Evolutionary conservation across 352 stramenopile genomes (phyloP).

Genomic region (Globisporangium nodosum): DNA sequence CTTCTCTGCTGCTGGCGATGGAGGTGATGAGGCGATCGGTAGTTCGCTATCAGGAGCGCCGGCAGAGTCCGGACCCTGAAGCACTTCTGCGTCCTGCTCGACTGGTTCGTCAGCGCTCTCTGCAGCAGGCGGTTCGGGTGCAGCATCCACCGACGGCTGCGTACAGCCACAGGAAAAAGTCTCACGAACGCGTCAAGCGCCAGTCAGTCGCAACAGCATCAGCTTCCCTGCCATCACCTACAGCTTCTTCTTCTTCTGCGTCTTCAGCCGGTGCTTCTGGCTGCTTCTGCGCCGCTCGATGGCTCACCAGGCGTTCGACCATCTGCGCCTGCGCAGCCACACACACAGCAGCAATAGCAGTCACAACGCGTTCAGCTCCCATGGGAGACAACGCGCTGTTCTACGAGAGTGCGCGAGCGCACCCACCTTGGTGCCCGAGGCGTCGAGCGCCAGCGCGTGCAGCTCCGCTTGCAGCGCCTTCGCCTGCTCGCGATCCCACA

Average conservation of each 20-base stretch:
- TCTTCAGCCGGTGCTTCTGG: neutral
- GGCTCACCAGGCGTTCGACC: neutral
- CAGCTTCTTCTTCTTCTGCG: no score
- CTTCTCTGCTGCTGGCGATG: neutral
- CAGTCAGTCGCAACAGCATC: no score
- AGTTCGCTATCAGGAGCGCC: neutral
- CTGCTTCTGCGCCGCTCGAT: neutral
- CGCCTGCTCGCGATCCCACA: constrained; percentile 18
- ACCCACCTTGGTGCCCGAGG: constrained; percentile 30
- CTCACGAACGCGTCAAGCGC: no score
- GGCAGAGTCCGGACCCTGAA: neutral
- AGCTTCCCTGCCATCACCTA: no score
- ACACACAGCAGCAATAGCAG: neutral
- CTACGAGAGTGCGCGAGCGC: no score
- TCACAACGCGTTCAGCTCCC: neutral
- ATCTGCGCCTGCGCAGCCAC: neutral
- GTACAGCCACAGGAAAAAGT: no score
- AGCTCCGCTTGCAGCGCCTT: constrained; percentile 49
- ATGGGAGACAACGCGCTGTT: neutral
- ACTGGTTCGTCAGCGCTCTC: no score
- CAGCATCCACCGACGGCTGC: no score
- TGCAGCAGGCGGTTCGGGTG: no score
- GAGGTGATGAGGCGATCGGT: neutral
- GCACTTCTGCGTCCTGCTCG: neutral
- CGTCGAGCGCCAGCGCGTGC: constrained; percentile 32